Base-by-base conservation (phyloP, 306 rosid genomes). In the Cercis canadensis region DNA sequence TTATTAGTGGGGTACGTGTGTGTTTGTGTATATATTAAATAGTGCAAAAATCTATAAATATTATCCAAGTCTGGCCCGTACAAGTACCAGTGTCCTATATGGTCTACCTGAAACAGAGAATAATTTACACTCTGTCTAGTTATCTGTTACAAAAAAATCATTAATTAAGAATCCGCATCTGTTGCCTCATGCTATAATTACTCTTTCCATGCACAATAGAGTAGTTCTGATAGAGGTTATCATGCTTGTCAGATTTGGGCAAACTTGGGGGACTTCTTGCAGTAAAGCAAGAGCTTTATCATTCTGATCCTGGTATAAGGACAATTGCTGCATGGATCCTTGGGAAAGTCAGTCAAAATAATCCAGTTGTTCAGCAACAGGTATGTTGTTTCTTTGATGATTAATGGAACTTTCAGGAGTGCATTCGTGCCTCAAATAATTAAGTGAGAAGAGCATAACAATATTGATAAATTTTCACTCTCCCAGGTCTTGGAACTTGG, bases 321-420 rank as follows among this genome's bases (percentile, higher is more conserved):
- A 67, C 82, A 17, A 29, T 78, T 76, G 92, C 97, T 40, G 97
- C 98, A 1, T 93, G 96, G 98, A 74, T 90, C 65, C 62, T 93
- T 63, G 98, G 98, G 72, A 84, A 85, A 80, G 92, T 92, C 60
- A 77, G 90, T 83, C 97, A 93, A 73, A 93, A 93, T 62, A 90
- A 93, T 65, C 96, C 87, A 51, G 69, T 71, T 65, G 88, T 88
- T 72, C 98, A 93, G 78, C 83, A 72, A 65, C 92, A 87, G 97
- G 98, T 87, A 71, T 76, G 59, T 3, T 54, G 11, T 43, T 72
- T 40, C 19, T 29, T 54, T 77, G 10, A 52, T 60, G 61, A 62
- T 57, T 34, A 17, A 60, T 70, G n/a, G 33, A 65, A 62, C 17
- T 54, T 65, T 49, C 17, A 50, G 36, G 34, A 32, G 61, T 57